phyloP scores from a whole-genome alignment of 441 rosid genomes.

The Euphorbia corollata region DNA sequence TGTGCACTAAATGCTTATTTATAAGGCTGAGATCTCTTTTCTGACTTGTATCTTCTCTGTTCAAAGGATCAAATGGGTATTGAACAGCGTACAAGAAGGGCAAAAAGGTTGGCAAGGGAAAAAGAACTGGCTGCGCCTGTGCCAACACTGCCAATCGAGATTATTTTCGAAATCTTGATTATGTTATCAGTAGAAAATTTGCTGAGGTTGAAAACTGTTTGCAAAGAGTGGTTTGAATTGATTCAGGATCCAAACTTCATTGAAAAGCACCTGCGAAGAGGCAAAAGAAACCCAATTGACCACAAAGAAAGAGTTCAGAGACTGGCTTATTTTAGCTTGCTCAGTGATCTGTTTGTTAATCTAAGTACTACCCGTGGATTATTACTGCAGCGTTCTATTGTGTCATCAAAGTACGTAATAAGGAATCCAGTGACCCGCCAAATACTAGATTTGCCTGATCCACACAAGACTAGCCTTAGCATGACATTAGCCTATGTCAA shows the following conservation, averaged over 20 bases:
- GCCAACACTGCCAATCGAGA: neutral
- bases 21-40: neutral
- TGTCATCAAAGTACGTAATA: neutral
- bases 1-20: neutral
- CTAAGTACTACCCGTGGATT: neutral
- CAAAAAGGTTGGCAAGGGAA: neutral
- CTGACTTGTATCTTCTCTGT: neutral
- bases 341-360: neutral
- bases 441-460: conserved; percentile 2
- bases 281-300: neutral
- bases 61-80: neutral
- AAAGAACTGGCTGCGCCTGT: neutral
- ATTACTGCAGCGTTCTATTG: neutral
- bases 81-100: neutral
- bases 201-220: neutral
- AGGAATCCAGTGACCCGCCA: neutral
- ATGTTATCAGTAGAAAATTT: neutral
- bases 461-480: neutral
- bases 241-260: neutral
- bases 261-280: neutral
- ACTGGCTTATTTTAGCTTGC: neutral
- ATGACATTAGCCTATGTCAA: neutral
- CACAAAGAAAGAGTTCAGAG: neutral
- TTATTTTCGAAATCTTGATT: neutral
- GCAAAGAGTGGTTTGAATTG: neutral